Percentiles rank a stretch among this genome's conserved stretches.
Evolutionary conservation across 1,284 basidiomycete species (phyloP).

Genomic region (Inonotus hispidus): DNA sequence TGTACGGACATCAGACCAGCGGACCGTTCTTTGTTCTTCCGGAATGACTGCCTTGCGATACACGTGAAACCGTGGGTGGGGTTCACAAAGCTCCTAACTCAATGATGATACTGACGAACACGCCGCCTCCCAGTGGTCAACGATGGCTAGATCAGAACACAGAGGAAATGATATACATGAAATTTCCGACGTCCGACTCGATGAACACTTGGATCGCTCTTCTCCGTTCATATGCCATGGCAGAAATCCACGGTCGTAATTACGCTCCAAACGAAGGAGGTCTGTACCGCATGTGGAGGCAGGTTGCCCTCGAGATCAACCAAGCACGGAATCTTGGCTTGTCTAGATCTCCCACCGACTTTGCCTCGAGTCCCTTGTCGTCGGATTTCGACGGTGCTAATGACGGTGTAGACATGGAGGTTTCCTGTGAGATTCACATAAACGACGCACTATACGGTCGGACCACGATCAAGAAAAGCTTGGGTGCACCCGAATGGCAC

Average conservation of each 20-base stretch:
- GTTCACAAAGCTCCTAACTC: slow-evolving; percentile 8
- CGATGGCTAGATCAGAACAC: slow-evolving; percentile 50
- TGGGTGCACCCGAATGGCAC: slow-evolving; percentile 68
- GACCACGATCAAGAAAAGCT: slow-evolving; percentile 64
- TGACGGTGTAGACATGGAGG: slow-evolving; percentile 57
- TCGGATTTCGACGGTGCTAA: slow-evolving; percentile 30
- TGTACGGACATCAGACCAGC: slow-evolving; percentile 69
- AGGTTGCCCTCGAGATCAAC: slow-evolving; percentile 63
- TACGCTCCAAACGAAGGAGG: slow-evolving; percentile 57
- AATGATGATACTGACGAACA: slow-evolving; percentile 4
- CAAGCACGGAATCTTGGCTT: slow-evolving; percentile 66
- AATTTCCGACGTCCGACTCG: slow-evolving; percentile 53
- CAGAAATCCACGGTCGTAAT: slow-evolving; percentile 68
- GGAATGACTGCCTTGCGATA: slow-evolving; percentile 66
- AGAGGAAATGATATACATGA: slow-evolving; percentile 65
- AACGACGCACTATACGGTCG: slow-evolving; percentile 61
- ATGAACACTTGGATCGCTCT: slow-evolving; percentile 70
- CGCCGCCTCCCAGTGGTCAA: slow-evolving; percentile 41
- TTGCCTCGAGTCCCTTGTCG: slow-evolving; percentile 22
- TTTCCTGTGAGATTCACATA: slow-evolving; percentile 65
- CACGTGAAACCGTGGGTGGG: slow-evolving; percentile 49
- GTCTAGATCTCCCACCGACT: slow-evolving; percentile 30
- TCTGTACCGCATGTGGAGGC: slow-evolving; percentile 79
- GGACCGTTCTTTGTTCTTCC: slow-evolving; percentile 66
- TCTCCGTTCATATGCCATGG: slow-evolving; percentile 67